A percentile compares a stretch with the other conserved stretches of the same genome.
Conservation (phyloP, 768 basidiomycete genomes). For the Boletus rex-veris region DNA sequence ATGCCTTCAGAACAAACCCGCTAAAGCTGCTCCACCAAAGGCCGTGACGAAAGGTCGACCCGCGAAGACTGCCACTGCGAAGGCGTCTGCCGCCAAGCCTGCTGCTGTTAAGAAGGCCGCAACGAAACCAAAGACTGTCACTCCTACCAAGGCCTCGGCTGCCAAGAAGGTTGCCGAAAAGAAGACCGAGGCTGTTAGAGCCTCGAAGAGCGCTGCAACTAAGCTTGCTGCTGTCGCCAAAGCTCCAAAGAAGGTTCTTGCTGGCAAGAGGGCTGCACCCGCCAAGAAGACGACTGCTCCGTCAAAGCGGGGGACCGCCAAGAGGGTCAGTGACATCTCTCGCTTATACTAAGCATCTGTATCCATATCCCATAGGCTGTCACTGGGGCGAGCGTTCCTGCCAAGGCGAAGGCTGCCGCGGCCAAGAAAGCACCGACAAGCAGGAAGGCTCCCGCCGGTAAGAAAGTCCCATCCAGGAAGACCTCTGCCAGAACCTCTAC, state of each 20-base stretch:
- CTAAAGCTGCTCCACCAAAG: conserved; percentile 32
- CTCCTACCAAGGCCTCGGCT: conserved; percentile 33
- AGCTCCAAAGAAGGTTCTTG: conserved; percentile 33
- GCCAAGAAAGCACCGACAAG: conserved; percentile 32
- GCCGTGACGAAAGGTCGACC: conserved; percentile 21
- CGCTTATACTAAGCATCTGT: background rate
- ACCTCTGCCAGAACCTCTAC: conserved; percentile 17
- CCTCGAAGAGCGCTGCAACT: conserved; percentile 20
- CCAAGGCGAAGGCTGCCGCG: conserved; percentile 32
- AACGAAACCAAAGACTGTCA: conserved; percentile 38
- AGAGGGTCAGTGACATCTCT: conserved; percentile 48
- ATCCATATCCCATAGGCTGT: conserved; percentile 39
- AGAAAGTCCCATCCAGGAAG: conserved; percentile 23
- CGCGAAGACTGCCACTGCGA: conserved; percentile 27
- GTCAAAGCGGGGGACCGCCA: conserved; percentile 52
- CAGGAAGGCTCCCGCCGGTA: conserved; percentile 26
- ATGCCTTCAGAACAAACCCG: conserved; percentile 26
- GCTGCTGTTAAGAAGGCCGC: conserved; percentile 23
- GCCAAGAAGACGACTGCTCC: conserved; percentile 40
- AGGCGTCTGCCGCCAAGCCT: conserved; percentile 23
- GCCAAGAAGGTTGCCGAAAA: conserved; percentile 40
- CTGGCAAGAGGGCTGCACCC: conserved; percentile 31
- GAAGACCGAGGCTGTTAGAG: conserved; percentile 34
- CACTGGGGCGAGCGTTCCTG: conserved; percentile 45
- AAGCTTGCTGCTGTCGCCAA: conserved; percentile 14